Evolutionary conservation across 345 rosid species (phyloP).

Genomic region (Lepidium sativum): DNA sequence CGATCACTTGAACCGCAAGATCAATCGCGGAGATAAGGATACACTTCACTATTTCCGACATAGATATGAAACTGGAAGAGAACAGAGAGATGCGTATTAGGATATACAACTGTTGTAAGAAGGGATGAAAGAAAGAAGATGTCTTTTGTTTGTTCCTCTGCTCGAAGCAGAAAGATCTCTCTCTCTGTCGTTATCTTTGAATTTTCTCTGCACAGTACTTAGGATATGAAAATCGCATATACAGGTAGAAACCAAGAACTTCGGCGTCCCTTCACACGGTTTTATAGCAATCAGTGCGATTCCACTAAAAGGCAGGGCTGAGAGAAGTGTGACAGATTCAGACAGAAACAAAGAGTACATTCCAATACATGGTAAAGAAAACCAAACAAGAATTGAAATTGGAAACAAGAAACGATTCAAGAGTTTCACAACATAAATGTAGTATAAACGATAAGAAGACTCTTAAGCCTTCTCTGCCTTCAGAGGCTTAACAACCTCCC

Average conservation of each 20-base stretch:
- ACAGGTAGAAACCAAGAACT: not conserved
- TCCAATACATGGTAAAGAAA: not conserved
- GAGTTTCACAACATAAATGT: constrained; percentile 12
- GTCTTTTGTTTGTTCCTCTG: not conserved
- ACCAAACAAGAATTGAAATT: not conserved
- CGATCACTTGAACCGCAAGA: constrained; percentile 53
- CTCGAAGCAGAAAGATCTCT: not conserved
- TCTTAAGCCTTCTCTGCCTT: constrained; percentile 62
- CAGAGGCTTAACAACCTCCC: constrained; percentile 76
- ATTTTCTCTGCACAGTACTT: not conserved
- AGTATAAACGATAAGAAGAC: constrained; percentile 3
- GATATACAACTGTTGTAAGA: not conserved
- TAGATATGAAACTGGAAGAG: constrained; percentile 5
- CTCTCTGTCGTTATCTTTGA: not conserved
- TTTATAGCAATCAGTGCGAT: not conserved
- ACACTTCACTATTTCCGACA: constrained; percentile 69
- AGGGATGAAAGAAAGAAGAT: not conserved
- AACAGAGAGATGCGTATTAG: not conserved
- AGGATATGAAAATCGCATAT: not conserved
- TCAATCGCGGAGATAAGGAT: constrained; percentile 58
- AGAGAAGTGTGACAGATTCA: not conserved
- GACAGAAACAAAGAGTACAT: constrained; percentile 10
- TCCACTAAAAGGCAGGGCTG: not conserved
- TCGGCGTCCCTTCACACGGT: not conserved
- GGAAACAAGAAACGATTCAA: not conserved